These are phyloP conservation scores for Trichosporon coremiiforme DNA, from an alignment of 1,284 basidiomycete genomes.

Conservation along the genomic window DNA sequence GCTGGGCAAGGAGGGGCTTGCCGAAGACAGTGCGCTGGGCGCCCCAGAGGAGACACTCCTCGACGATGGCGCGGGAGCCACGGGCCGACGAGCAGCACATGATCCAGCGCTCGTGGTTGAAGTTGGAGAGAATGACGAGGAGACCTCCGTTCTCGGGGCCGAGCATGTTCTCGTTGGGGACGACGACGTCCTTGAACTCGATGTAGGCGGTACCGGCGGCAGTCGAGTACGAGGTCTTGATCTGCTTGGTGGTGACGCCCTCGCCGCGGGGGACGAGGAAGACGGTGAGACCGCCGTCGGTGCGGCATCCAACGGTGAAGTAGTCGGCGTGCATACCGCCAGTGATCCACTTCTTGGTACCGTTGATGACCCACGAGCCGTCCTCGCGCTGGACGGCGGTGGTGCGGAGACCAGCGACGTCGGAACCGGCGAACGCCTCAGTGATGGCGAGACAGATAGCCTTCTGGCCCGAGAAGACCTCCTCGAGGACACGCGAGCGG, in stretches of 20 bases:
- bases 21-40: slow-evolving; percentile 80
- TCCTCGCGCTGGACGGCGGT: slow-evolving; percentile 80
- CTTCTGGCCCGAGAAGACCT: slow-evolving; percentile 69
- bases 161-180: slow-evolving; percentile 80
- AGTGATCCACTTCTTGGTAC: slow-evolving; percentile 92
- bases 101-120: slow-evolving; percentile 55
- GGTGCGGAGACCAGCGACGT: slow-evolving; percentile 80
- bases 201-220: slow-evolving; percentile 81
- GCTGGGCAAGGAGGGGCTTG: slow-evolving; percentile 76
- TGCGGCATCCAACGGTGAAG: slow-evolving; percentile 43
- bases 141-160: slow-evolving; percentile 82
- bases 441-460: slow-evolving; percentile 81
- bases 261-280: slow-evolving; percentile 76
- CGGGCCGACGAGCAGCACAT: slow-evolving; percentile 55
- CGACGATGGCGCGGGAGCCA: slow-evolving; percentile 50
- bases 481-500: slow-evolving; percentile 69
- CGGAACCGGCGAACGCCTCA: slow-evolving; percentile 88
- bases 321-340: slow-evolving; percentile 66
- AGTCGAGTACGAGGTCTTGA: slow-evolving; percentile 82
- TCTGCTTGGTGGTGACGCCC: slow-evolving; percentile 76
- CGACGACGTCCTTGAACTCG: slow-evolving; percentile 58
- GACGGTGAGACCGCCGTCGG: slow-evolving; percentile 79
- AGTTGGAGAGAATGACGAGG: slow-evolving; percentile 67
- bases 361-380: slow-evolving; percentile 75
- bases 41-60: slow-evolving; percentile 64